phyloP scores from a whole-genome alignment of 164 flowering plant species.

The Vitis labrusca region DNA sequence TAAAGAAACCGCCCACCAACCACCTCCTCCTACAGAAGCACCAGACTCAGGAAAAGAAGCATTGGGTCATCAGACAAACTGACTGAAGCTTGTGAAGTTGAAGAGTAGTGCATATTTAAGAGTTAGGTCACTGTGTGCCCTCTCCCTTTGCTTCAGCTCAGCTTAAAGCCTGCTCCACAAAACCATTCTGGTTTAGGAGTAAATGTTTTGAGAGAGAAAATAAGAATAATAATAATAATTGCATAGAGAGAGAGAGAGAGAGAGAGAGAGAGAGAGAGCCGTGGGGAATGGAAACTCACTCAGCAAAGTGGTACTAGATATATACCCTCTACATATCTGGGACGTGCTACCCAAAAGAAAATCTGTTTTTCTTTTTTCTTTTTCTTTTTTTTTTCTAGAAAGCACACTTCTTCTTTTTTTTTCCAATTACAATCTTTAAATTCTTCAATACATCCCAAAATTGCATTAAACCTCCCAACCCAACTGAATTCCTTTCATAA shows the following conservation, averaged over 20 bases:
- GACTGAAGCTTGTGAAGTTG: slow-evolving; percentile 5
- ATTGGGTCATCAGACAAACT: slow-evolving; percentile 15
- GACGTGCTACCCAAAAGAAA: not conserved
- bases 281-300: not conserved
- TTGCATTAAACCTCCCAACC: too few relatives aligned
- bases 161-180: slow-evolving; percentile 13
- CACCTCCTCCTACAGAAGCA: slow-evolving; percentile 14
- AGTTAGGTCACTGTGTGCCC: not conserved
- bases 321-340: not conserved
- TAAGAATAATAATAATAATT: slow-evolving; percentile 15
- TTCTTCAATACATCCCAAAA: too few relatives aligned
- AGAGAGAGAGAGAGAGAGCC: not conserved
- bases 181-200: slow-evolving; percentile 23
- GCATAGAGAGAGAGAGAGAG: slow-evolving; percentile 25
- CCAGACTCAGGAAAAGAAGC: slow-evolving; percentile 15
- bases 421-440: too few relatives aligned
- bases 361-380: too few relatives aligned
- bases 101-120: slow-evolving; percentile 11
- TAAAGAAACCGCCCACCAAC: slow-evolving; percentile 13
- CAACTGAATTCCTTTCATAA: too few relatives aligned
- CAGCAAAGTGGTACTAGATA: slow-evolving; percentile 4
- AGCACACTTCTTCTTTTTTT: too few relatives aligned
- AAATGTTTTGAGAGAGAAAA: slow-evolving; percentile 22
- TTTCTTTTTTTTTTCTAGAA: too few relatives aligned
- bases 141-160: not conserved